Evolutionary conservation across 2,329 filamentous ascomycete species (phyloP).

Genomic region (Claviceps sorghi): DNA sequence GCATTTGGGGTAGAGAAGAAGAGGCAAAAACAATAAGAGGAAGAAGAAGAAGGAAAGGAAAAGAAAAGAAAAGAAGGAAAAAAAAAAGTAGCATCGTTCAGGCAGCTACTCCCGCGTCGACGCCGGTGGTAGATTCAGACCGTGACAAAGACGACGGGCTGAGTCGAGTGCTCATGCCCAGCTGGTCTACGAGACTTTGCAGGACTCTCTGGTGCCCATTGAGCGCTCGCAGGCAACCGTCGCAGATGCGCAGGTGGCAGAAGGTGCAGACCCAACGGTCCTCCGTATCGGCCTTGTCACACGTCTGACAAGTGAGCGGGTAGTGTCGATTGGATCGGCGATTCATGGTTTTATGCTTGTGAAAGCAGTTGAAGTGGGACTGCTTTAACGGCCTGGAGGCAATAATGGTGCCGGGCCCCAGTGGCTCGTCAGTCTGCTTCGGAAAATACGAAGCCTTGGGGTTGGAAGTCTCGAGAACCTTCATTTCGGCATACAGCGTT

Average conservation of each 20-base stretch:
- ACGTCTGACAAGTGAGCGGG: slow-evolving; percentile 39
- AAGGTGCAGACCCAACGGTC: slow-evolving; percentile 33
- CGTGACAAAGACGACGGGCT: slow-evolving; percentile 10
- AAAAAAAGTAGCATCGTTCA: not conserved
- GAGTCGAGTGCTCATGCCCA: slow-evolving; percentile 8
- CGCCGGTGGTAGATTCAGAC: slow-evolving; percentile 10
- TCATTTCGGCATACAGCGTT: slow-evolving; percentile 28
- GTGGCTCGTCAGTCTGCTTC: slow-evolving; percentile 13
- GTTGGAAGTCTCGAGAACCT: slow-evolving; percentile 19
- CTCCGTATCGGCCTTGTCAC: slow-evolving; percentile 29
- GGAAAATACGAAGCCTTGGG: slow-evolving; percentile 25
- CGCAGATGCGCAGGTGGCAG: slow-evolving; percentile 39
- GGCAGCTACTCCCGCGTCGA: not conserved
- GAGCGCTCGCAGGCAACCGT: slow-evolving; percentile 29
- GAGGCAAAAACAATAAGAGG: no score
- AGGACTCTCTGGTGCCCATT: slow-evolving; percentile 29
- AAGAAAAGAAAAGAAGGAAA: not conserved
- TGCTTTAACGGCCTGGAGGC: slow-evolving; percentile 29
- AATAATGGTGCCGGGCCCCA: slow-evolving; percentile 22
- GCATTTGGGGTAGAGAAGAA: no score
- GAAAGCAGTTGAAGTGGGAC: slow-evolving; percentile 31
- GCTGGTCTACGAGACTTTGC: slow-evolving; percentile 22
- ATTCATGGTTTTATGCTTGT: slow-evolving; percentile 33
- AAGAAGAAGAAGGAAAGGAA: not conserved
- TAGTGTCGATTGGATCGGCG: slow-evolving; percentile 33